Base-by-base conservation (phyloP, 2,329 filamentous ascomycete species). In the Aspergillus candidus region DNA sequence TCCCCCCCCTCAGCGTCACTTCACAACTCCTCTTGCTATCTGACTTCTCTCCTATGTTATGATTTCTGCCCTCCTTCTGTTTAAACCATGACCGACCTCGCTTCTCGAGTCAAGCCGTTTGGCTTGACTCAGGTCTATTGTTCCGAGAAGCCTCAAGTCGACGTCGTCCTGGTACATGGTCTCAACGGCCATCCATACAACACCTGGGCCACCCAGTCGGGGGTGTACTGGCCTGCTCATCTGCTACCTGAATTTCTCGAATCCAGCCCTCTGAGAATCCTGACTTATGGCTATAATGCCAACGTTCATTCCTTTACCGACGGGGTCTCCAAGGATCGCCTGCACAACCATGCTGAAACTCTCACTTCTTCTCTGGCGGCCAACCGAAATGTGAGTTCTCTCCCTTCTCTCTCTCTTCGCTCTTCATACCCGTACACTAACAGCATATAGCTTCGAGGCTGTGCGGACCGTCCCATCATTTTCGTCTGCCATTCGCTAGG, bases 401-500 rank as follows among this genome's bases (percentile, higher is more conserved):
- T 14, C 30, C 27, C 38, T n/a, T 35, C 13, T 12, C 38, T 12
- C 15, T 18, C 6, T 10, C 12, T 32, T 35, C 10, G 8, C 14
- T 14, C 18, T 35, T 38, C 14, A 34, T 10, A 3, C 12, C 29
- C 15, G 27, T 32, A 40, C 5, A 50, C 35, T 36, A 4, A 49
- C 31, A n/a, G 36, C 3, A 32, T 42, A 2, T 60, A 68, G 69
- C 56, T 67, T 38, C 62, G 62, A 47, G 53, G 75, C 41, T 78
- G 77, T 4, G 67, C 71, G 30, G 72, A 74, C 17, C 79, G 82
- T 35, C 83, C 85, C 4, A 86, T 90, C 53, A 82, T 90, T 48
- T 90, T 84, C 72, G 78, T 89, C 31, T 83, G 78, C 40, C 85
- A 89, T 62, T 86, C 83, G 41, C 70, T 89, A 2, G 86, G 85